Conservation (phyloP, 2,329 filamentous ascomycete genomes). For the Fusarium liriodendri region DNA sequence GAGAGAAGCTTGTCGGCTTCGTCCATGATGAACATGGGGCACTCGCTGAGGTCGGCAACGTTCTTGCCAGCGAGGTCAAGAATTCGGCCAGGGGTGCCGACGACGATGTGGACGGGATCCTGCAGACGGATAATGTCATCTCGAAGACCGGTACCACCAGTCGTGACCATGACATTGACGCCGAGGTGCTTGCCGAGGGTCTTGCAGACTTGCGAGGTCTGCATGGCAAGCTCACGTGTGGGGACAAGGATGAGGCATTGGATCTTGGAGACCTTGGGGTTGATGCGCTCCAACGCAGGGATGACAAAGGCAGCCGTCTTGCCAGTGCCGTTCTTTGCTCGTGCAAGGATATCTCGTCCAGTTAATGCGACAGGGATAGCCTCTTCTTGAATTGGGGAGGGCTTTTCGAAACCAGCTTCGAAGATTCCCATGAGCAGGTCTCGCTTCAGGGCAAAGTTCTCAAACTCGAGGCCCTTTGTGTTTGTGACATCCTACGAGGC, state of each 20-base stretch:
- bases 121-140: slow-evolving; percentile 97
- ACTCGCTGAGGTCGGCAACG: slow-evolving; percentile 95
- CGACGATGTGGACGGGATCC: slow-evolving; percentile 96
- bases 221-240: slow-evolving; percentile 94
- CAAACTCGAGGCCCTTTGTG: slow-evolving; percentile 97
- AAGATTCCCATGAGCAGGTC: slow-evolving; percentile 99
- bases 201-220: slow-evolving; percentile 99
- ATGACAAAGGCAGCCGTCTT: slow-evolving; percentile 99
- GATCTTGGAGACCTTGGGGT: slow-evolving; percentile 95
- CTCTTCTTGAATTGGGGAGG: slow-evolving; percentile 99
- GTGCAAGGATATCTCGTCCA: slow-evolving; percentile 92
- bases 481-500: slow-evolving; percentile 87
- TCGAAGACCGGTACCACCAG: slow-evolving; percentile 92
- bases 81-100: slow-evolving; percentile 96
- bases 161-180: slow-evolving; percentile 99
- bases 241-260: slow-evolving; percentile 97
- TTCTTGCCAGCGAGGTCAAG: slow-evolving; percentile 96
- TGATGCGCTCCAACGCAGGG: slow-evolving; percentile 93
- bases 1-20: slow-evolving; percentile 98
- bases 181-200: slow-evolving; percentile 96
- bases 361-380: slow-evolving; percentile 96
- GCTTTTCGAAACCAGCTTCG: slow-evolving; percentile 98
- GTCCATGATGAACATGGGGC: slow-evolving; percentile 99
- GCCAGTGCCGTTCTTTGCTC: slow-evolving; percentile 98
- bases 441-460: slow-evolving; percentile 95